Conservation (phyloP, 1,284 basidiomycete species). For the Ceratobasidium sp. region DNA sequence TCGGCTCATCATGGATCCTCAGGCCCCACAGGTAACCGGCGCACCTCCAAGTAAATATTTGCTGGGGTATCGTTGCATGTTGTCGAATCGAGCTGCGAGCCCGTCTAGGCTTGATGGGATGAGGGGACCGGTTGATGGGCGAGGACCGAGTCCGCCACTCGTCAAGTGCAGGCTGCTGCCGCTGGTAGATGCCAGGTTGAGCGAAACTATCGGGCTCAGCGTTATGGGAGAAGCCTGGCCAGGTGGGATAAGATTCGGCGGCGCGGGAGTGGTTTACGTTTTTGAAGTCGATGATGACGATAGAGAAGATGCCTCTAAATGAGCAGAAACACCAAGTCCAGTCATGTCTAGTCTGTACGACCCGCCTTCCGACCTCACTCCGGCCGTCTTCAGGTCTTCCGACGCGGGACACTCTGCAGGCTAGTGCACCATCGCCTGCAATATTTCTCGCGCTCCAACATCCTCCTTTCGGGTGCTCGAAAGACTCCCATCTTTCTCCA, state of each 20-base stretch:
- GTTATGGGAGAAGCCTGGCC: neutral
- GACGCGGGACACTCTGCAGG: neutral
- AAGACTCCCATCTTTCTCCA: neutral
- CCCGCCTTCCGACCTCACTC: conserved; percentile 2
- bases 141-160: neutral
- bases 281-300: neutral
- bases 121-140: neutral
- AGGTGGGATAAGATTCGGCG: neutral
- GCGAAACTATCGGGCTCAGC: neutral
- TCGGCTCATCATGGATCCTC: neutral
- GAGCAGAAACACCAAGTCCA: neutral
- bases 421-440: conserved; percentile 12
- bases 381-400: neutral
- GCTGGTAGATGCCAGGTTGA: neutral
- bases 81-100: conserved; percentile 18
- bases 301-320: neutral
- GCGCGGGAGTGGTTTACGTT: neutral
- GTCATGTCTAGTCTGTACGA: neutral
- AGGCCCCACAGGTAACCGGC: conserved; percentile 4
- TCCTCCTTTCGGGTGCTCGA: conserved; percentile 1
- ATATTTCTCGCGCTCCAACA: neutral
- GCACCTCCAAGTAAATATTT: conserved; percentile 21
- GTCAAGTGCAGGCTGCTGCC: neutral
- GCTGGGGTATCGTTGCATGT: conserved; percentile 33
- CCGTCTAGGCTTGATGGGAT: neutral